phyloP scores from a whole-genome alignment of 2,329 filamentous ascomycete genomes.

The Neofusicoccum laricinum region DNA sequence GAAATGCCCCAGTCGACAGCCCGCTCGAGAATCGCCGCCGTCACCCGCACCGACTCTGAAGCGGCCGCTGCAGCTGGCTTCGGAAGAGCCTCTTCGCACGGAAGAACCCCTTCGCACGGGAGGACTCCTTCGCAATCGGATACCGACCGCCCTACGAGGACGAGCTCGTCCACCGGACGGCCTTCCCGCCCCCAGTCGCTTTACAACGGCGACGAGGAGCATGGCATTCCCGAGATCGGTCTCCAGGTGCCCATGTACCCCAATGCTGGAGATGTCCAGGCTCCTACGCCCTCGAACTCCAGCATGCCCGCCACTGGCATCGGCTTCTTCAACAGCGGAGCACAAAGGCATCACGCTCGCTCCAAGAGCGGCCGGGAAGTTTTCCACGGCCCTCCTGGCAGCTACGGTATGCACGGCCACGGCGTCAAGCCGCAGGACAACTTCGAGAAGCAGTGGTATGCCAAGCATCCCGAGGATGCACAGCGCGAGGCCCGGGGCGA shows the following conservation, averaged over 20 bases:
- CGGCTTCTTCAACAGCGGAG: conserved; percentile 57
- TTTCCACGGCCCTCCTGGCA: conserved; percentile 74
- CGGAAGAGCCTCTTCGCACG: conserved; percentile 53
- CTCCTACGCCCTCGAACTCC: conserved; percentile 72
- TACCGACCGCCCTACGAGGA: conserved; percentile 17
- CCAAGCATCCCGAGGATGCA: conserved; percentile 81
- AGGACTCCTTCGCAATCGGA: conserved; percentile 34
- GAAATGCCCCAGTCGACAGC: conserved; percentile 78
- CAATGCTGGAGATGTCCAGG: conserved; percentile 91
- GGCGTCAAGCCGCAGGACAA: conserved; percentile 72
- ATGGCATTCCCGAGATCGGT: conserved; percentile 90
- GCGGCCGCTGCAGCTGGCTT: conserved; percentile 82
- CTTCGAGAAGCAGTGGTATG: conserved; percentile 87
- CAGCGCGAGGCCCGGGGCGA: conserved; percentile 70
- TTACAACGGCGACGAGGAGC: conserved; percentile 63
- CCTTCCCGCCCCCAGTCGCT: conserved; percentile 53
- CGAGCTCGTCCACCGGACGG: conserved; percentile 29
- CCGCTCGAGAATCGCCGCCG: conserved; percentile 75
- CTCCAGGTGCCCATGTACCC: conserved; percentile 91
- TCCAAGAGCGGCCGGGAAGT: conserved; percentile 70
- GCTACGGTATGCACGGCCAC: conserved; percentile 86
- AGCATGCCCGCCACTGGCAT: conserved; percentile 42
- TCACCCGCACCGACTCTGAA: conserved; percentile 89
- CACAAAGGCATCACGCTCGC: conserved; percentile 57
- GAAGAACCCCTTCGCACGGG: conserved; percentile 30